These are phyloP conservation scores for Boletus coccyginus DNA, from an alignment of 768 basidiomycete genomes.

Conservation along the genomic window DNA sequence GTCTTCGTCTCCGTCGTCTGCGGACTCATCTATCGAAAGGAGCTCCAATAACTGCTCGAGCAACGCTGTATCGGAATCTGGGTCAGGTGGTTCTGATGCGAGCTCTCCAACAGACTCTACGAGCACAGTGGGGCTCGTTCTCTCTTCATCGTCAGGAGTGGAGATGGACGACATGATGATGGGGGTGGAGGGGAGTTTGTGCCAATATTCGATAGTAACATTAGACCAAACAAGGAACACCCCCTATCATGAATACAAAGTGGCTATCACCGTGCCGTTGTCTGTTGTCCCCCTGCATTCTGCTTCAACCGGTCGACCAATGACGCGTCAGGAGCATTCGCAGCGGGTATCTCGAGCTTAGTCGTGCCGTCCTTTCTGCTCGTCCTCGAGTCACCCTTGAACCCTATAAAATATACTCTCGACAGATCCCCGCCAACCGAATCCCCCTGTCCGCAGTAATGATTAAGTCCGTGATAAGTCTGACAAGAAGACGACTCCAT, in stretches of 20 bases:
- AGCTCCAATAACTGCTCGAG: not conserved
- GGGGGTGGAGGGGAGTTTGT: not conserved
- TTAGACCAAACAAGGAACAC: not conserved
- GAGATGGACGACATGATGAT: not conserved
- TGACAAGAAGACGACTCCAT: conserved; percentile 5
- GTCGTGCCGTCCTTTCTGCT: conserved; percentile 56
- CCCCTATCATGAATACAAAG: conserved; percentile 4
- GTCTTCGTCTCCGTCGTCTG: not conserved
- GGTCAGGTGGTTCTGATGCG: not conserved
- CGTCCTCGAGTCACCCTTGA: conserved; percentile 68
- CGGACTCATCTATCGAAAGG: not conserved
- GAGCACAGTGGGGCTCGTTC: not conserved
- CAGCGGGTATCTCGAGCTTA: conserved; percentile 75
- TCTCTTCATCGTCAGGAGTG: not conserved
- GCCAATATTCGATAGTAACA: not conserved
- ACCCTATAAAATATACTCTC: conserved; percentile 77
- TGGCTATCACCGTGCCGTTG: conserved; percentile 49
- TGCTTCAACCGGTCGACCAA: conserved; percentile 58
- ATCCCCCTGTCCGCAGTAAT: conserved; percentile 49
- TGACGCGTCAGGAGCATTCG: conserved; percentile 71
- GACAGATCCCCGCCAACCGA: conserved; percentile 63
- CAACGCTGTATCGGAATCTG: not conserved
- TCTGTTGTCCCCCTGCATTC: conserved; percentile 57
- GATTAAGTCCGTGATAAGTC: conserved; percentile 15
- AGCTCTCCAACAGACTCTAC: not conserved